Evolutionary conservation across 2,329 filamentous ascomycete genomes (phyloP).

Genomic region (Coniochaeta ligniaria): DNA sequence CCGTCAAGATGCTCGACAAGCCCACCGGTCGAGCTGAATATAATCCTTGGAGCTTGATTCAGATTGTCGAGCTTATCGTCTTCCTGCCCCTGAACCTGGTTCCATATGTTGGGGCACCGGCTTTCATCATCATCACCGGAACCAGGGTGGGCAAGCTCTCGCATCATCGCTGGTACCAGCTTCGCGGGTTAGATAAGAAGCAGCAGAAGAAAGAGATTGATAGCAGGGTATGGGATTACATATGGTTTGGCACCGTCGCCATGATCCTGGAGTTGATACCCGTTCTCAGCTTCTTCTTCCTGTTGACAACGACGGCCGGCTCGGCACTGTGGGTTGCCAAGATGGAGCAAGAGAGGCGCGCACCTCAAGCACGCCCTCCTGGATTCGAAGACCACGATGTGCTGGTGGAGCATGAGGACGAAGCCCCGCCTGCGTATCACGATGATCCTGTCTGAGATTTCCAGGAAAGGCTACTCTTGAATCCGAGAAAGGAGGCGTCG

Average conservation of each 20-base stretch:
- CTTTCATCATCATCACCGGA: slow-evolving; percentile 84
- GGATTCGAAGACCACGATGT: slow-evolving; percentile 6
- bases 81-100: slow-evolving; percentile 82
- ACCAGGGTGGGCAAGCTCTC: slow-evolving; percentile 81
- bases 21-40: slow-evolving; percentile 72
- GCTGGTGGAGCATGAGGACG: slow-evolving; percentile 13
- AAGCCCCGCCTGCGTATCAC: not conserved
- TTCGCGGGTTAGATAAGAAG: slow-evolving; percentile 67
- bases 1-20: slow-evolving; percentile 75
- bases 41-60: slow-evolving; percentile 82
- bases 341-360: slow-evolving; percentile 53
- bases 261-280: slow-evolving; percentile 84
- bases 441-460: slow-evolving; percentile 4
- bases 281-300: slow-evolving; percentile 85
- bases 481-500: not conserved
- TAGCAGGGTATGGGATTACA: slow-evolving; percentile 70
- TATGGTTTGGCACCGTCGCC: slow-evolving; percentile 86
- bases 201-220: slow-evolving; percentile 65
- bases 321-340: slow-evolving; percentile 80
- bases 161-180: slow-evolving; percentile 84
- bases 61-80: slow-evolving; percentile 77
- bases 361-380: slow-evolving; percentile 5
- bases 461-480: not conserved
- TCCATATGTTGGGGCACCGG: slow-evolving; percentile 71
- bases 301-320: slow-evolving; percentile 79